Evolutionary conservation across 202 grass and related monocot genomes (phyloP).

Genomic region (Zizania palustris): DNA sequence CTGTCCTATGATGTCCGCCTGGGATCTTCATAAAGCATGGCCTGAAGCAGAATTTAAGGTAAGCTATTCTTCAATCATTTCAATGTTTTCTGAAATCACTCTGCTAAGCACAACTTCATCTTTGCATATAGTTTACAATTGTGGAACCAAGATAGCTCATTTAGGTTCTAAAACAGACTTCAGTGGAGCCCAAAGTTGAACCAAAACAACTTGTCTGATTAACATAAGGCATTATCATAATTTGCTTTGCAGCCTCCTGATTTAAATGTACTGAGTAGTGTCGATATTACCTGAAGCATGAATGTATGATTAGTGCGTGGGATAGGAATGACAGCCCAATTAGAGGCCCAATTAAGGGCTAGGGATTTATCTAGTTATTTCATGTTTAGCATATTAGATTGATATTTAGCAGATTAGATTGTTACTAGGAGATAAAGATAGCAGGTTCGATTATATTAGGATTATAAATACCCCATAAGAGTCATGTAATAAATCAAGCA

Average conservation of each 20-base stretch:
- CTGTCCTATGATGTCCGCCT: slow-evolving; percentile 97
- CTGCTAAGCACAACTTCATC: neutral
- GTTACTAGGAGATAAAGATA: too few relatives aligned
- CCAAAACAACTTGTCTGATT: neutral
- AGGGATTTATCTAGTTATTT: too few relatives aligned
- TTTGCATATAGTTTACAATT: slow-evolving; percentile 6
- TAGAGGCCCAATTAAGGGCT: too few relatives aligned
- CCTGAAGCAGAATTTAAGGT: slow-evolving; percentile 97
- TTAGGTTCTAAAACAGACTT: neutral
- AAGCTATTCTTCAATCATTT: neutral
- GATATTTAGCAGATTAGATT: too few relatives aligned
- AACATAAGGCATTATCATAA: neutral
- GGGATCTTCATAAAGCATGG: slow-evolving; percentile 99
- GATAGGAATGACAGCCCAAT: too few relatives aligned
- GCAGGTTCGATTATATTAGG: too few relatives aligned
- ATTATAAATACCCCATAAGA: too few relatives aligned
- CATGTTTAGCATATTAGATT: too few relatives aligned
- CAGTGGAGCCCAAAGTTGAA: neutral
- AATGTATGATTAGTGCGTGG: neutral
- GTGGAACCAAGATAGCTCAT: neutral
- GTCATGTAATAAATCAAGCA: too few relatives aligned
- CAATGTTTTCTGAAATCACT: neutral
- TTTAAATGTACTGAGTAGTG: too few relatives aligned
- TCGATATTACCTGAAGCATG: too few relatives aligned
- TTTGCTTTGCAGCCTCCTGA: neutral